phyloP scores from a whole-genome alignment of 108 stramenopile species.

The Aurantiochytrium sp. region DNA sequence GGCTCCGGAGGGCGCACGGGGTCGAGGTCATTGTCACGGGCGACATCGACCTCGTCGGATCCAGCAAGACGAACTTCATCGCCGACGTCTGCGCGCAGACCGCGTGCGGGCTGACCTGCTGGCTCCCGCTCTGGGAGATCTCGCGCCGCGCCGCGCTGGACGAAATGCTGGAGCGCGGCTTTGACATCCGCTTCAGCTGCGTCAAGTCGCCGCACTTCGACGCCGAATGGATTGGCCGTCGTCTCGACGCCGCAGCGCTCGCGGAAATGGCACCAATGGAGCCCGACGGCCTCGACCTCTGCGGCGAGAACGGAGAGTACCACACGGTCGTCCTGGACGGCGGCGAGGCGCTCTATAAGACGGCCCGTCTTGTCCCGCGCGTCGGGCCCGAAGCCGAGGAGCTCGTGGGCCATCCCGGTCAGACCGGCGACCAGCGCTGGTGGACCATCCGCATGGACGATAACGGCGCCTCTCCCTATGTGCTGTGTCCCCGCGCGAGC shows the following conservation, averaged over 20 bases:
- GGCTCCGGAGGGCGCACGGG: background rate
- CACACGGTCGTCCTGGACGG: background rate
- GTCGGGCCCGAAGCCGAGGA: too few relatives aligned
- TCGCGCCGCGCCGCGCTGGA: background rate
- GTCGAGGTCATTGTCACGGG: constrained; percentile 19
- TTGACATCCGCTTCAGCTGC: constrained; percentile 15
- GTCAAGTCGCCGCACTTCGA: background rate
- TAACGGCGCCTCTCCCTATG: background rate
- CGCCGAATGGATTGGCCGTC: background rate
- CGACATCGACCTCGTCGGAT: background rate
- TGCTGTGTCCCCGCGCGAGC: too few relatives aligned
- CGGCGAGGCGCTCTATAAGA: background rate
- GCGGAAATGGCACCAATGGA: background rate
- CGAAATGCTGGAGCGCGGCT: background rate
- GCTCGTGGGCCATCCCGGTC: background rate
- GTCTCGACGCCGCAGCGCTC: background rate
- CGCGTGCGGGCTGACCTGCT: background rate
- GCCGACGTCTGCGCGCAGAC: background rate
- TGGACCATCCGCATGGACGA: background rate
- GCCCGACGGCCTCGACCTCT: background rate
- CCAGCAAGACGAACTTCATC: background rate
- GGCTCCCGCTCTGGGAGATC: background rate
- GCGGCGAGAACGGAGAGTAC: constrained; percentile 27
- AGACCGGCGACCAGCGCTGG: background rate
- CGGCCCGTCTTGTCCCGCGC: background rate